Base-by-base conservation (phyloP, 352 stramenopile species). In the Globisporangium solare region DNA sequence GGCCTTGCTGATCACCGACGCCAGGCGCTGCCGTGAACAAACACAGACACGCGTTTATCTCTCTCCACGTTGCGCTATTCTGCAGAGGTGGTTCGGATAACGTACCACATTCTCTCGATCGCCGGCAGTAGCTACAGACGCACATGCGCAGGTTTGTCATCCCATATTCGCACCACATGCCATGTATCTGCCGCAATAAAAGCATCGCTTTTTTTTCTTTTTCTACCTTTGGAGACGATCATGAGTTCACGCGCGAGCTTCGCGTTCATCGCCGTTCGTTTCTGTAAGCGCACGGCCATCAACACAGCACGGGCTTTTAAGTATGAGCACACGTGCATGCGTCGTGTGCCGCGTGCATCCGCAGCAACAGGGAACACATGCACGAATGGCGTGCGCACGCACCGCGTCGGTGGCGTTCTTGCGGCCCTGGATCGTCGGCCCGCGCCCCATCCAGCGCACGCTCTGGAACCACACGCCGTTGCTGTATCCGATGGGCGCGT, bases 351-450 rank as follows among this genome's bases (percentile, higher is more conserved):
- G n/a, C 24, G 24, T 17, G 14, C 21, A 21, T 20, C 18, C 1
- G 6, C 43, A 32, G 3, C 18, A 31, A 22, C 6, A 31, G 21
- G 4, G 13, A 21, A 48, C 51, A 43, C 18, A 5, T 51, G 11
- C 13, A 60, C 24, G n/a, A 27, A 27, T 27, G 54, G 15, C 12
- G 17, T 12, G 37, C 12, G 24, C 1, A 66, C 67, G 41, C 55
- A 92, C 83, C 51, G 76, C 83, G 27, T 92, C 79, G 14, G 78
- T 88, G 15, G 79, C 78, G 66, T 88, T 92, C 67, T 92, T 92
- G 58, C 73, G 78, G 66, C 79, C 79, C 54, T 89, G 76, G 40
- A 92, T 88, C n/a, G 83, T 92, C 18, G 83, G 83, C 0, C 78
- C 79, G n/a, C 83, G 79, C 2, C 83, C 83, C 83, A 92, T 92